Evolutionary conservation across 23 red algal genomes (phyloP).

Genomic region (Gracilaria domingensis): DNA sequence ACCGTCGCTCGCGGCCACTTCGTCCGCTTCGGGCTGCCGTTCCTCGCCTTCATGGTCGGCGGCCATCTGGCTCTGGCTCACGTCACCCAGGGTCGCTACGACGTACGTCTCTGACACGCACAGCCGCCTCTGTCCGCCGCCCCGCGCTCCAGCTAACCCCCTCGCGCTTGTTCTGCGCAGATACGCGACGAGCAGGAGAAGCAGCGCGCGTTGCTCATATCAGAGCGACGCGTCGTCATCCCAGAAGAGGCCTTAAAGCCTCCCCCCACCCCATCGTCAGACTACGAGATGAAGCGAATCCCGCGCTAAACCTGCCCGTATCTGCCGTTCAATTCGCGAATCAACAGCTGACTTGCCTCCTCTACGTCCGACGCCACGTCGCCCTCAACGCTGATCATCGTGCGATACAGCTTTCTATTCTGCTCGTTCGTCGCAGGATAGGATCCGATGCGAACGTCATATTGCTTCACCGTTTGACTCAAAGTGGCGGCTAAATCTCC

Average conservation of each 20-base stretch:
- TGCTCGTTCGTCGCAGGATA: slow-evolving; percentile 66
- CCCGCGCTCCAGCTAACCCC: not conserved
- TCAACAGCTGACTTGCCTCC: slow-evolving; percentile 15
- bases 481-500: slow-evolving; percentile 59
- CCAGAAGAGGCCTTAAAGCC: slow-evolving; percentile 16
- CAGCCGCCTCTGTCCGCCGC: not conserved
- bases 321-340: slow-evolving; percentile 25
- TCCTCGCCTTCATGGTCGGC: slow-evolving; percentile 63
- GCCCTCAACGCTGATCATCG: slow-evolving; percentile 65
- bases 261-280: slow-evolving; percentile 23
- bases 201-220: slow-evolving; percentile 26
- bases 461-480: not conserved
- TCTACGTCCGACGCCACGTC: slow-evolving; percentile 31
- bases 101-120: slow-evolving; percentile 4
- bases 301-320: slow-evolving; percentile 13
- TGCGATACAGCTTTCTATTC: slow-evolving; percentile 55
- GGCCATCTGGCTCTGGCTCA: slow-evolving; percentile 49
- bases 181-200: slow-evolving; percentile 30
- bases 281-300: slow-evolving; percentile 53
- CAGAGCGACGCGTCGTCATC: slow-evolving; percentile 38
- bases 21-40: slow-evolving; percentile 53
- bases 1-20: not conserved
- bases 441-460: slow-evolving; percentile 51
- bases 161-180: not conserved
- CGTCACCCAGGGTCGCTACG: slow-evolving; percentile 56